Evolutionary conservation across 225 moss, liverwort and hornwort genomes (phyloP), one percentile per base, ranked within the genome.

Genomic region (Bryoerythrophyllum caledonicum): DNA sequence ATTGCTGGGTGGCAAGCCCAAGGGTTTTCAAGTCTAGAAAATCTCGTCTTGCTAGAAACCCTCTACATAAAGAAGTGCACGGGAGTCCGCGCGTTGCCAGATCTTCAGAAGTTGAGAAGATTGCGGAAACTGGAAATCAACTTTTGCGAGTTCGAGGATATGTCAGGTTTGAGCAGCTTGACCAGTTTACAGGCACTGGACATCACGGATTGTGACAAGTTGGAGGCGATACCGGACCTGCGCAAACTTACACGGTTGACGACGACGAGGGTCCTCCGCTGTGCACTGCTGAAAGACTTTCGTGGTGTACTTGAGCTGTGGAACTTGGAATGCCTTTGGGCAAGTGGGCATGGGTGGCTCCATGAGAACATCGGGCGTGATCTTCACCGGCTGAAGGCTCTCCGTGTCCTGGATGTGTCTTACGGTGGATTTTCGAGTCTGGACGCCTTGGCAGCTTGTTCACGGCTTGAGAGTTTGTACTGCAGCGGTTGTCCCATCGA

Each of bases 191-290:
- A 65, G 43, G 24, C 6, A 2, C 46, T 78, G 8, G 9, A 8
- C 0, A 55, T 78, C 28, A 16, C 41, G 8, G 30, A 57, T 2
- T 60, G 76, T 21, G 54, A 49, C 76, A 34, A 46, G 5, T 49
- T 76, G 68, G 58, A 76, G 68, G 15, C 3, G 21, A 48, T 59
- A 68, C 74, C 80, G 17, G 43, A 68, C 54, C 40, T 80, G 41
- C 32, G 25, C 20, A 66, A 26, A 27, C 37, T 78, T 12, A 56
- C 0, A 11, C 41, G 35, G 8, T 9, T 73, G 37, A 28, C 24
- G 14, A 4, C 65, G 26, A 34, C 65, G 60, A 43, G 0, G 44
- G 30, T 51, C 73, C 1, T 8, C 20, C 15, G 34, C 49, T 62
- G 49, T 73, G 73, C 73, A 34, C 44, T 27, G 49, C 62, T 73